A percentile compares a stretch with the other conserved stretches of the same genome.
Conservation (phyloP, 305 asterid species). For the Fraxinus angustifolia region DNA sequence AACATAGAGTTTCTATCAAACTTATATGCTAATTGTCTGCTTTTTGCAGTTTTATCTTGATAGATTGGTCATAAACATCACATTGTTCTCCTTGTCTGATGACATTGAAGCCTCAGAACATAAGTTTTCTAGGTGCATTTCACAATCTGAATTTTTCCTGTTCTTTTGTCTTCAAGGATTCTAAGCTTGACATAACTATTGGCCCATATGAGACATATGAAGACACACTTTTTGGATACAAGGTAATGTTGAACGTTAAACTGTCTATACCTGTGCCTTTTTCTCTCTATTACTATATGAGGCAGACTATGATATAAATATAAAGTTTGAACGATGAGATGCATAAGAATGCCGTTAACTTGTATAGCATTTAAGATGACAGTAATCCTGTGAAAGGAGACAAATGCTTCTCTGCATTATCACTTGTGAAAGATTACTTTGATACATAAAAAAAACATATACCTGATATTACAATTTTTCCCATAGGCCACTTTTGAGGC, state of each 20-base stretch:
- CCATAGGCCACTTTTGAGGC: constrained; percentile 94
- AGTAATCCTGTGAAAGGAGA: background rate
- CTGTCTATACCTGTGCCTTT: background rate
- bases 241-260: constrained; percentile 50
- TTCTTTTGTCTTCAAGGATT: constrained; percentile 51
- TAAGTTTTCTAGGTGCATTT: constrained; percentile 1
- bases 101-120: background rate
- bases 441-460: background rate
- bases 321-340: background rate
- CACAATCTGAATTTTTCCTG: background rate
- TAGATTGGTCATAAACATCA: constrained; percentile 1
- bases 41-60: constrained; percentile 9
- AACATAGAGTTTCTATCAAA: background rate
- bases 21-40: background rate
- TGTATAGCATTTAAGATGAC: constrained; percentile 4
- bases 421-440: background rate
- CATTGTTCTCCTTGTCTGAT: background rate
- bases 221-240: constrained; percentile 85
- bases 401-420: background rate
- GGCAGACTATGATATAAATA: background rate
- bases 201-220: constrained; percentile 99
- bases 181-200: constrained; percentile 86
- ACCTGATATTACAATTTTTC: constrained; percentile 22
- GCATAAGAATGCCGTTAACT: background rate
- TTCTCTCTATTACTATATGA: constrained; percentile 3